Percentiles rank a stretch among this genome's conserved stretches.
Conservation (phyloP, 2,329 filamentous ascomycete species). For the Beauveria scarabaeidicola region DNA sequence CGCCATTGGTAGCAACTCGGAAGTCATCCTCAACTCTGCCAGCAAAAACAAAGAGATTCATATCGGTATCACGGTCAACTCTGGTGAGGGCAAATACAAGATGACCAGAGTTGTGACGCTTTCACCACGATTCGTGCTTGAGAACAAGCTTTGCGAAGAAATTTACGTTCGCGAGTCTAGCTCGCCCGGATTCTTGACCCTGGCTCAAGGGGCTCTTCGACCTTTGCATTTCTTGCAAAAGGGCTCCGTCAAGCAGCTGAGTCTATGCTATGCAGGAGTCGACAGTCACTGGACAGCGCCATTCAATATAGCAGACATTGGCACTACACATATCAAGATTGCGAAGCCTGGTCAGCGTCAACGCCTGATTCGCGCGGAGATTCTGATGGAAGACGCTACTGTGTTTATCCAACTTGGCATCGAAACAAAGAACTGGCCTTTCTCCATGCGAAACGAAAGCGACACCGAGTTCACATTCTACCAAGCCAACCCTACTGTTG, state of each 20-base stretch:
- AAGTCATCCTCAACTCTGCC: conserved; percentile 71
- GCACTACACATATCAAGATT: conserved; percentile 87
- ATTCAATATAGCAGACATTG: conserved; percentile 93
- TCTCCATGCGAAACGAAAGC: conserved; percentile 97
- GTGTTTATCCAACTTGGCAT: conserved; percentile 86
- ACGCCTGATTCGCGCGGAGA: conserved; percentile 75
- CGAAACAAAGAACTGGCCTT: conserved; percentile 94
- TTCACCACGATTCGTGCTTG: conserved; percentile 83
- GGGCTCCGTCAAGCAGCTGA: conserved; percentile 76
- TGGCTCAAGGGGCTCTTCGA: conserved; percentile 70
- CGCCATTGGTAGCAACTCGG: conserved; percentile 86
- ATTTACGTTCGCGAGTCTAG: conserved; percentile 86
- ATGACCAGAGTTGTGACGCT: conserved; percentile 92
- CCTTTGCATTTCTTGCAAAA: conserved; percentile 87
- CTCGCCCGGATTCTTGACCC: conserved; percentile 72
- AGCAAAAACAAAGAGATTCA: conserved; percentile 74
- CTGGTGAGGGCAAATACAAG: conserved; percentile 96
- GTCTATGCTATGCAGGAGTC: conserved; percentile 83
- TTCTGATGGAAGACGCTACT: conserved; percentile 86
- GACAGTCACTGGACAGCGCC: conserved; percentile 98
- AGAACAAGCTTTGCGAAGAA: conserved; percentile 85
- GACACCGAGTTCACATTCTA: conserved; percentile 95
- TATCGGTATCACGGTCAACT: conserved; percentile 76
- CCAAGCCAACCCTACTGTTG: conserved; percentile 86
- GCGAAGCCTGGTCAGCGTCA: conserved; percentile 86